A percentile compares a stretch with the other conserved stretches of the same genome.
Conservation (phyloP, 2,329 filamentous ascomycete species). For the Ploettnerulaceae sp. region DNA sequence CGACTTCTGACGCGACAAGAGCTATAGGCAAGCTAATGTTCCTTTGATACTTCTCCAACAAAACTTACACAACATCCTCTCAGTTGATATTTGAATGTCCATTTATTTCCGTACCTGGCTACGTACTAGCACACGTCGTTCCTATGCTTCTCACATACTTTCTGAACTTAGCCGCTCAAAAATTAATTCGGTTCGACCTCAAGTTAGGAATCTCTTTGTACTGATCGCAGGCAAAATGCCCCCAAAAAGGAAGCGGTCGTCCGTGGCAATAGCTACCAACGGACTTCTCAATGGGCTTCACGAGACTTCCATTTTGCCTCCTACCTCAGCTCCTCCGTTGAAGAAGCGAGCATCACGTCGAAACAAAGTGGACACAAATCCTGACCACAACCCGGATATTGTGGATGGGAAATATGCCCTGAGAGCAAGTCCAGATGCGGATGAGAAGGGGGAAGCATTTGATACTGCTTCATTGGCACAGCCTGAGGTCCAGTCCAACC, state of each 20-base stretch:
- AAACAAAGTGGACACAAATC: conserved; percentile 28
- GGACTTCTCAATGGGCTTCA: not conserved
- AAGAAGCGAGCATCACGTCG: conserved; percentile 24
- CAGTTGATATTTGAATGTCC: conserved; percentile 11
- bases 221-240: conserved; percentile 19
- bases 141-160: not conserved
- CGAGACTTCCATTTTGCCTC: conserved; percentile 16
- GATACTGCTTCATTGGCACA: conserved; percentile 11
- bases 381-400: conserved; percentile 31
- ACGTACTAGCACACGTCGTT: conserved; percentile 11
- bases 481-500: conserved; percentile 13
- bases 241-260: conserved; percentile 31
- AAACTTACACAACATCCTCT: not conserved
- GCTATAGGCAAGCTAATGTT: not conserved
- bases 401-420: conserved; percentile 31
- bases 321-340: conserved; percentile 15
- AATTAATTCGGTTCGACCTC: not conserved
- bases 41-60: not conserved
- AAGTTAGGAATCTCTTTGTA: not conserved
- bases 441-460: conserved; percentile 28
- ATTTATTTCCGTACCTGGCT: conserved; percentile 8
- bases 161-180: not conserved
- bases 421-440: conserved; percentile 31
- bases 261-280: conserved; percentile 12
- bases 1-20: conserved; percentile 9